Base-by-base conservation (phyloP, 352 stramenopile genomes). In the Phytophthora kernoviae region DNA sequence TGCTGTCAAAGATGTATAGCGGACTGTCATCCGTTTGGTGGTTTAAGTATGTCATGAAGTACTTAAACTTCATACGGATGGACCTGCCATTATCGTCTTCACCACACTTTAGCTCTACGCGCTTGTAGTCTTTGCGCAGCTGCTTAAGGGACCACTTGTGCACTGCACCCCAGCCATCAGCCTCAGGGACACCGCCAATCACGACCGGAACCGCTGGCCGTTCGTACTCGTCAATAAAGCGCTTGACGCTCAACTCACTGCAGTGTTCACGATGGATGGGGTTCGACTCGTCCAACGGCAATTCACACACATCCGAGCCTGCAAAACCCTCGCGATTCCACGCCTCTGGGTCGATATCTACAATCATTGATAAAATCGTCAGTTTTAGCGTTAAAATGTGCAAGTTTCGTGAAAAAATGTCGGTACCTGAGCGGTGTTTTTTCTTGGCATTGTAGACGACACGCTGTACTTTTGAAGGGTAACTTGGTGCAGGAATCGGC, bases 1-100 rank as follows among this genome's bases (percentile, higher is more conserved):
- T 90, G 67, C 93, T 96, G 87, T 99, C 96, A 62, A 99, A 99
- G n/a, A 99, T 86, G 74, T 99, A 99, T 22, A 99, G 62, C 30
- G 96, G 97, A 34, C 87, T 90, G 57, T 97, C 88, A 61, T 97
- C 91, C 14, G 73, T 91, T 55, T 94, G 85, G 5, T 67, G 69
- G 36, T 81, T 81, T 41, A 91, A 50, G 61, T 94, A 92, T 64
- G 75, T 78, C 45, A 79, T 69, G 36, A 94, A 94, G 61, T 93
- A 77, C 70, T 92, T 94, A 50, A 91, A 82, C 57, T 92, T 90
- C 73, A 94, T 83, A 18, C 83, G 83, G 44, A 94, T 75, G 9
- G 82, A 78, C 60, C 86, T 85, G 54, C 83, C 85, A 55, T 90
- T 56, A 63, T 94, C 85, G 51, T 91, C 85, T 59, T 94, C 81